Evolutionary conservation across 192 early-diverging fungal species (phyloP).

Genomic region (Podila clonocystis): DNA sequence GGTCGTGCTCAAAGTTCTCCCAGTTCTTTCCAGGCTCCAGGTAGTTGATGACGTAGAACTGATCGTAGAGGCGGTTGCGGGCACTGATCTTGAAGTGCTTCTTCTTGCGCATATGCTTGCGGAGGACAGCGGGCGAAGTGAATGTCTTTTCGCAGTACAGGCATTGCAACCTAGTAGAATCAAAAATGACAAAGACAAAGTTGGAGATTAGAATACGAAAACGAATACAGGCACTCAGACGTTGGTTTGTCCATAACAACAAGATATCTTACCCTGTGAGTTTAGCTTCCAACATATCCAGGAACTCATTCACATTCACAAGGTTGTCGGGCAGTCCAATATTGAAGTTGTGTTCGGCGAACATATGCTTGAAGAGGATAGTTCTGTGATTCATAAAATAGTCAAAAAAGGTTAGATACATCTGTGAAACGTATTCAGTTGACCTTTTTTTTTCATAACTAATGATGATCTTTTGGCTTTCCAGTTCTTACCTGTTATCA

Average conservation of each 20-base stretch:
- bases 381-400: conserved; percentile 50
- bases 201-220: neutral
- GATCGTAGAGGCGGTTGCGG: conserved; percentile 89
- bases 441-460: neutral
- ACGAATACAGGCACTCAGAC: no score
- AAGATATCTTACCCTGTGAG: conserved; percentile 60
- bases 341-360: conserved; percentile 91
- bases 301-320: conserved; percentile 84
- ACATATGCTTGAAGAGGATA: conserved; percentile 88
- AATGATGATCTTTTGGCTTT: neutral
- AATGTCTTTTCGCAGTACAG: conserved; percentile 96
- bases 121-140: conserved; percentile 84
- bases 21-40: conserved; percentile 91
- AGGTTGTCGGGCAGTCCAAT: conserved; percentile 93
- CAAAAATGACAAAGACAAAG: neutral
- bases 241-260: neutral
- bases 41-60: conserved; percentile 95
- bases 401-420: no score
- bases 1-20: conserved; percentile 87
- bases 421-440: no score
- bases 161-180: conserved; percentile 70
- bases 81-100: conserved; percentile 96
- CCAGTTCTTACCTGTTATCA: conserved; percentile 60
- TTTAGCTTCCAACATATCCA: conserved; percentile 79
- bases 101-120: conserved; percentile 99